phyloP scores from a whole-genome alignment of 495 filamentous ascomycete genomes.

The Letharia lupina region DNA sequence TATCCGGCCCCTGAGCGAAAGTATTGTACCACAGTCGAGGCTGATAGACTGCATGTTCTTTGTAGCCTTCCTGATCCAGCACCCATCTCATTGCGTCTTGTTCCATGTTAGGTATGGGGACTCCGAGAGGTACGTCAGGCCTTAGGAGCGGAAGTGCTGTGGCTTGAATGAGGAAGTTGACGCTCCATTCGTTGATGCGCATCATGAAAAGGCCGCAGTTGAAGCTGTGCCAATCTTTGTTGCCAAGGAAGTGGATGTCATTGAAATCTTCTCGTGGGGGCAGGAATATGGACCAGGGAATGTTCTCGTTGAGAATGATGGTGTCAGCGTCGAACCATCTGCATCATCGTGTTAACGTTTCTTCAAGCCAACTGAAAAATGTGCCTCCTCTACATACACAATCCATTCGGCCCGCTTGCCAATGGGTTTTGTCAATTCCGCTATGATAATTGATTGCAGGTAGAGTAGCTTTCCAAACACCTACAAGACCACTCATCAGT shows the following conservation, averaged over 20 bases:
- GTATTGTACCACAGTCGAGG: slow-evolving; percentile 14
- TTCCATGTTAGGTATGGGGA: neutral
- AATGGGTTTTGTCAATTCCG: slow-evolving; percentile 35
- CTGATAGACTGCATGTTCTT: slow-evolving; percentile 14
- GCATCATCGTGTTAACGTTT: neutral
- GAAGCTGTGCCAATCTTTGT: slow-evolving; percentile 46
- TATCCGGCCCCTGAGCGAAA: neutral
- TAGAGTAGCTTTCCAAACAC: slow-evolving; percentile 39
- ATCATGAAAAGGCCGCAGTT: slow-evolving; percentile 50
- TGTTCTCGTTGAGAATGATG: no score
- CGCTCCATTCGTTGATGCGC: slow-evolving; percentile 39
- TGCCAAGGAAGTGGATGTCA: slow-evolving; percentile 40
- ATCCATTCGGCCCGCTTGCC: slow-evolving; percentile 37
- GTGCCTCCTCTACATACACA: slow-evolving; percentile 27
- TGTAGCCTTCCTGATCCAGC: slow-evolving; percentile 8
- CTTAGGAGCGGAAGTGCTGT: slow-evolving; percentile 38
- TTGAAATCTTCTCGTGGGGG: slow-evolving; percentile 37
- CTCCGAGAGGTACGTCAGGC: slow-evolving; percentile 28
- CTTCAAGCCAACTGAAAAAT: neutral
- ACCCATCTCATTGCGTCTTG: slow-evolving; percentile 12
- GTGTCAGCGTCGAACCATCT: slow-evolving; percentile 40
- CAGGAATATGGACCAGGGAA: slow-evolving; percentile 43
- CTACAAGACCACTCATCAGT: neutral
- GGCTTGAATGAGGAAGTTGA: slow-evolving; percentile 39
- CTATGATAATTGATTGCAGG: slow-evolving; percentile 34